Conservation (phyloP, 1,284 basidiomycete species). For the Leucoagaricus sp. region DNA sequence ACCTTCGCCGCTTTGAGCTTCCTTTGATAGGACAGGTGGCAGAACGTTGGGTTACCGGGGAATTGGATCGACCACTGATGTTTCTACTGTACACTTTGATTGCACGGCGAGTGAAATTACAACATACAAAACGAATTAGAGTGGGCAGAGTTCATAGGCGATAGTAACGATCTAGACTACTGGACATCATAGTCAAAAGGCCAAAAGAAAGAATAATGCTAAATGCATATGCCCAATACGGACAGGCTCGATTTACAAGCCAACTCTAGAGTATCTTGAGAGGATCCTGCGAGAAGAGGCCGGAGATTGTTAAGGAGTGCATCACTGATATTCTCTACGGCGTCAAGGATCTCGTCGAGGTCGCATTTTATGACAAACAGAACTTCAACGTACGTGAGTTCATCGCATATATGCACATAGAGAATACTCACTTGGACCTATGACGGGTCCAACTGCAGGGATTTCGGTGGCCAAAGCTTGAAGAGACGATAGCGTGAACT, state of each 20-base stretch:
- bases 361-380: conserved; percentile 37
- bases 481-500: conserved; percentile 40
- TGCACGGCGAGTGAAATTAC: no score
- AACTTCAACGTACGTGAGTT: conserved; percentile 23
- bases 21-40: conserved; percentile 72
- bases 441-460: conserved; percentile 48
- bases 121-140: no score
- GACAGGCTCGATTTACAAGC: conserved; percentile 22
- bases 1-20: conserved; percentile 59
- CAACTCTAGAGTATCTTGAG: conserved; percentile 20
- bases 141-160: no score
- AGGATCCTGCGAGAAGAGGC: conserved; percentile 18
- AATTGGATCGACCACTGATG: no score
- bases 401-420: conserved; percentile 6
- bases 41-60: conserved; percentile 74
- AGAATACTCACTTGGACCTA: conserved; percentile 51
- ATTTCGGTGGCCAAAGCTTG: conserved; percentile 34
- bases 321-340: conserved; percentile 51
- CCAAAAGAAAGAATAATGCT: not conserved
- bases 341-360: conserved; percentile 39
- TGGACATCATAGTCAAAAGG: not conserved
- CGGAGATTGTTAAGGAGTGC: conserved; percentile 42
- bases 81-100: no score
- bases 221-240: conserved; percentile 25
- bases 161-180: no score